Percentiles rank a stretch among this genome's conserved stretches.
These are phyloP conservation scores for Pseudohyphozyma bogoriensis DNA, from an alignment of 768 basidiomycete species.

Conservation along the genomic window DNA sequence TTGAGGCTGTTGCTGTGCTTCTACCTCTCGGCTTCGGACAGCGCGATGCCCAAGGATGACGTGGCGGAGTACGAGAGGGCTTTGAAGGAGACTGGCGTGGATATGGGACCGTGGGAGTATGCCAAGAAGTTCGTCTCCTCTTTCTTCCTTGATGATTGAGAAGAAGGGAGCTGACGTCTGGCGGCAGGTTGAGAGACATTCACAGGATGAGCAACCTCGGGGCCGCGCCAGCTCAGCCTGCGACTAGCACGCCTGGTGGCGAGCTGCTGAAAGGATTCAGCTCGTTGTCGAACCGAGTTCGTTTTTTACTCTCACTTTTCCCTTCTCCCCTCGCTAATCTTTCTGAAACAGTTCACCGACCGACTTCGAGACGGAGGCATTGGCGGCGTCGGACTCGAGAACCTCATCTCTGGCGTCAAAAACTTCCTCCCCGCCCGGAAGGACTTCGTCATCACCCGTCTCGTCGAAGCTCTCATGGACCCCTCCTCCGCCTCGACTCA, in stretches of 20 bases:
- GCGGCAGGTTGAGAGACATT: slow-evolving; percentile 64
- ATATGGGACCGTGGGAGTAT: slow-evolving; percentile 70
- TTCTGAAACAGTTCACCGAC: slow-evolving; percentile 62
- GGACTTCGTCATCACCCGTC: slow-evolving; percentile 77
- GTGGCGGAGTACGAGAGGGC: slow-evolving; percentile 77
- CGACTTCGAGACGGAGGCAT: slow-evolving; percentile 83
- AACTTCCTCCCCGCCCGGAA: slow-evolving; percentile 95
- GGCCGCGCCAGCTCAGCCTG: slow-evolving; percentile 45
- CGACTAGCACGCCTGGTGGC: slow-evolving; percentile 48
- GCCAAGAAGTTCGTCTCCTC: slow-evolving; percentile 51
- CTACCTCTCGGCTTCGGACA: slow-evolving; percentile 57
- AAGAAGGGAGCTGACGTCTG: background rate
- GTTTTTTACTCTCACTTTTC: slow-evolving; percentile 29
- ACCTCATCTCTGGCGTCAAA: slow-evolving; percentile 92
- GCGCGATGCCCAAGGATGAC: slow-evolving; percentile 71
- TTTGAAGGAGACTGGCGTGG: slow-evolving; percentile 68
- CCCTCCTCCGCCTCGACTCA: slow-evolving; percentile 86
- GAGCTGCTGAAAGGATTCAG: slow-evolving; percentile 92
- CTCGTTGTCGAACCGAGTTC: slow-evolving; percentile 74
- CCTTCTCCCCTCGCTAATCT: background rate
- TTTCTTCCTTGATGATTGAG: background rate
- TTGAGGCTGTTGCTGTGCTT: slow-evolving; percentile 89
- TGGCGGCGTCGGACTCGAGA: slow-evolving; percentile 56
- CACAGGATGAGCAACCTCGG: slow-evolving; percentile 76
- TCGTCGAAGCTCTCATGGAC: slow-evolving; percentile 96